phyloP scores from a whole-genome alignment of 1,284 basidiomycete genomes.

The Anthracocystis panici-leucophaei region DNA sequence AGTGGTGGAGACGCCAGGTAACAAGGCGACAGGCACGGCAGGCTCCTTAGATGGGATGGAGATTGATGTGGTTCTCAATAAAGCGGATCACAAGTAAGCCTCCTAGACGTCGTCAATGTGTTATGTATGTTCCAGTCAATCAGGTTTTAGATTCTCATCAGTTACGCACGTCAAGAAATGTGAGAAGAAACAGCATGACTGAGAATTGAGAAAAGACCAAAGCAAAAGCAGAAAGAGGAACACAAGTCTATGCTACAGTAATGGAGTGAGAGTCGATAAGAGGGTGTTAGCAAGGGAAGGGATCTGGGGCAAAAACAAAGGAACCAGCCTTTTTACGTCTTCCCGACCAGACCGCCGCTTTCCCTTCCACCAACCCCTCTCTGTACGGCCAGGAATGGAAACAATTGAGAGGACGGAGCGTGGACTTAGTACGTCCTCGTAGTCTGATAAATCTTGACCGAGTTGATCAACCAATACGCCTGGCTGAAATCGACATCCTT shows the following conservation, averaged over 20 bases:
- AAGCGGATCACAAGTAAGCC: constrained; percentile 5
- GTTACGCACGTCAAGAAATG: no score
- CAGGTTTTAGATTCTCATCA: no score
- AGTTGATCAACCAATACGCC: constrained; percentile 58
- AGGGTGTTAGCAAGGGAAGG: constrained; percentile 7
- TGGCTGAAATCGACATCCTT: constrained; percentile 40
- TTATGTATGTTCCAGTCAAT: neutral
- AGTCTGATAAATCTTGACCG: constrained; percentile 55
- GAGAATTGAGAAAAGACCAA: constrained; percentile 2
- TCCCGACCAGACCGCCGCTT: constrained; percentile 22
- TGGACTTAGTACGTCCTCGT: constrained; percentile 16
- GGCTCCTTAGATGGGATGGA: constrained; percentile 27
- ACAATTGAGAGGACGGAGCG: neutral
- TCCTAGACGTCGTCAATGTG: neutral
- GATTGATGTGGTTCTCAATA: constrained; percentile 13
- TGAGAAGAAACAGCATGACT: neutral
- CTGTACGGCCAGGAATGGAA: neutral
- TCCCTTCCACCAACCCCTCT: neutral
- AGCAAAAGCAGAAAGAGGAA: neutral
- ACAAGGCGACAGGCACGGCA: neutral
- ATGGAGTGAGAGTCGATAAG: neutral
- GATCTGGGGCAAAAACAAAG: constrained; percentile 22
- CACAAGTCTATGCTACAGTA: constrained; percentile 13
- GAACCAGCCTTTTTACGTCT: constrained; percentile 11
- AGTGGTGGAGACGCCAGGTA: neutral